Evolutionary conservation across 2,329 filamentous ascomycete species (phyloP).

Genomic region (Myriosclerotinia curreyana): DNA sequence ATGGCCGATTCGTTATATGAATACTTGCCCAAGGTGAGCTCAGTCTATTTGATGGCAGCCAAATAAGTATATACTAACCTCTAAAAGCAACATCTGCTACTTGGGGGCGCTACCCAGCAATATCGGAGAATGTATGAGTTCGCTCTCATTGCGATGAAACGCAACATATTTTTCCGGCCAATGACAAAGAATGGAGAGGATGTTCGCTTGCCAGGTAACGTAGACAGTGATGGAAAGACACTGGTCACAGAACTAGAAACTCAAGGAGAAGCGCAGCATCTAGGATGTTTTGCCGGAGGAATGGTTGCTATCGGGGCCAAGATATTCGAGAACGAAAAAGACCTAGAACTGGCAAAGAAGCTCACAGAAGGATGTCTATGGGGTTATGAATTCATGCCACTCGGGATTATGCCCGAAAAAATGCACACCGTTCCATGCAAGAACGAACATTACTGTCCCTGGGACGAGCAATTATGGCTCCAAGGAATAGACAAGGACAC

Average conservation of each 20-base stretch:
- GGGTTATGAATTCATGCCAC: conserved; percentile 55
- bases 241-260: conserved; percentile 30
- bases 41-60: background rate
- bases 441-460: conserved; percentile 26
- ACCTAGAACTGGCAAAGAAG: conserved; percentile 54
- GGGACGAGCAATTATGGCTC: conserved; percentile 28
- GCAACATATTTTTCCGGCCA: conserved; percentile 45
- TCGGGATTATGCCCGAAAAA: conserved; percentile 60
- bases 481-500: conserved; percentile 17
- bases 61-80: background rate
- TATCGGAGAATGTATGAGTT: conserved; percentile 42
- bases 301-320: conserved; percentile 66
- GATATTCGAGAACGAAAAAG: conserved; percentile 52
- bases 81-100: conserved; percentile 25
- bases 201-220: conserved; percentile 50
- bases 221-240: conserved; percentile 27
- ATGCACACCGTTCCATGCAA: conserved; percentile 42
- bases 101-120: conserved; percentile 25
- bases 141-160: conserved; percentile 46
- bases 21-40: conserved; percentile 55
- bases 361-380: conserved; percentile 62
- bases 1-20: conserved; percentile 58
- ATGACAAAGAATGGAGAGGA: conserved; percentile 39
- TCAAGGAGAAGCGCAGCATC: conserved; percentile 53
- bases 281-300: conserved; percentile 69